Base-by-base conservation (phyloP, 208 protist species). In the Phytomonas sp. region DNA sequence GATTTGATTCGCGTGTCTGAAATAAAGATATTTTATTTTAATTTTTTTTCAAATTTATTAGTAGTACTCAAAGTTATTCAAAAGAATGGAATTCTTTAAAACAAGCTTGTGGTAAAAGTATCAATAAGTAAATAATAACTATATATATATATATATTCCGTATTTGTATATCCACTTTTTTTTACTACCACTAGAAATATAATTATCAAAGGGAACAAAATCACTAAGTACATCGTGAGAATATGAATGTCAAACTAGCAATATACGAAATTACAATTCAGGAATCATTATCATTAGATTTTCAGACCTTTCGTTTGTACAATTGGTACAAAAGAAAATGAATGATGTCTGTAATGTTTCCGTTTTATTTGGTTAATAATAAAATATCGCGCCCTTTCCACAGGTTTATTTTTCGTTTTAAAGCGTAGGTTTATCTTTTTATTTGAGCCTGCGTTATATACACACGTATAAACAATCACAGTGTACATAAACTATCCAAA, bases 91-190 rank as follows among this genome's bases (percentile, higher is more conserved):
- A 19, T 49, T 49, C 40, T 4, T 49, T 12, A 49, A 49, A 19
- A 12, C 12, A 16, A 19, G 14, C 14, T 49, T 49, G 40, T 49
- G 14, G 12, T 64, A 64, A 64, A n/a, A 10, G 31, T 64, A 64
- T 64, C 11, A 42, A 34, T 64, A 64, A 42, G 11, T 64, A 33
- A 62, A 34, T 62, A 11, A 34, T 62, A 11, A 34, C 8, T 62
- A 8, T 30, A 62, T 42, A 40, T 64, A n/a, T 64, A 64, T 42
- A 40, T 64, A 40, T 64, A 4, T 64, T n/a, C 31, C 19, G 29
- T 62, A 11, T 33, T 34, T 3, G 8, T 12, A 16, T 3, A 23
- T 64, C 10, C 12, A 40, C 36, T 3, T n/a, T 23, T 64, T 42
- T 64, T 16, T 14, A 4, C 5, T 42, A 4, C 14, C 3, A n/a